These are phyloP conservation scores for Brassica juncea DNA, from an alignment of 345 rosid genomes.

Conservation along the genomic window DNA sequence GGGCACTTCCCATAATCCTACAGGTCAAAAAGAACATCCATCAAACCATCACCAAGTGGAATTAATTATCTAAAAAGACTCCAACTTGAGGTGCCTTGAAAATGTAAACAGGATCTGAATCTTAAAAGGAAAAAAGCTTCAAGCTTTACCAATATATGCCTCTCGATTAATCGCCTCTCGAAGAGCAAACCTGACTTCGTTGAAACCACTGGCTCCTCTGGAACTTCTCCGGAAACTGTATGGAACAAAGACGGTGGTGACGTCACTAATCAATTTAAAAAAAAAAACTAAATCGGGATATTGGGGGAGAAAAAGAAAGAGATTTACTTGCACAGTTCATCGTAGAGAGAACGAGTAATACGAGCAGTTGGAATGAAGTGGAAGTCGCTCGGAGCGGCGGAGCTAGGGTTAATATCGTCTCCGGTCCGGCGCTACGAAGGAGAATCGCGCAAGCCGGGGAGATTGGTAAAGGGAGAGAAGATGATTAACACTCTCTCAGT, in stretches of 20 bases:
- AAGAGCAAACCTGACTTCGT: constrained; percentile 77
- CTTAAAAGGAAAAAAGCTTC: background rate
- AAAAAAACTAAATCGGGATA: background rate
- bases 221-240: constrained; percentile 94
- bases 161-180: constrained; percentile 90
- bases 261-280: background rate
- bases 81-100: background rate
- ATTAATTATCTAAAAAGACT: constrained; percentile 6
- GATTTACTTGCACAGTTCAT: constrained; percentile 85
- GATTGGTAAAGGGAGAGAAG: background rate
- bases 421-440: constrained; percentile 26
- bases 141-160: constrained; percentile 63
- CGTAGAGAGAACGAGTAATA: constrained; percentile 13
- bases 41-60: constrained; percentile 8
- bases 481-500: background rate
- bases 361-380: background rate
- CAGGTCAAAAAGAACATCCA: background rate
- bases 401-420: constrained; percentile 40
- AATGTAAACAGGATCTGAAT: background rate
- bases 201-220: constrained; percentile 87
- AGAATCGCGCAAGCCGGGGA: constrained; percentile 34
- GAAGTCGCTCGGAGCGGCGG: constrained; percentile 1
- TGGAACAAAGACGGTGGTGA: constrained; percentile 9
- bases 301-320: background rate
- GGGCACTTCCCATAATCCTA: constrained; percentile 97